Evolutionary conservation across 2,329 filamentous ascomycete genomes (phyloP).

Genomic region (Phyllosticta citriasiana): DNA sequence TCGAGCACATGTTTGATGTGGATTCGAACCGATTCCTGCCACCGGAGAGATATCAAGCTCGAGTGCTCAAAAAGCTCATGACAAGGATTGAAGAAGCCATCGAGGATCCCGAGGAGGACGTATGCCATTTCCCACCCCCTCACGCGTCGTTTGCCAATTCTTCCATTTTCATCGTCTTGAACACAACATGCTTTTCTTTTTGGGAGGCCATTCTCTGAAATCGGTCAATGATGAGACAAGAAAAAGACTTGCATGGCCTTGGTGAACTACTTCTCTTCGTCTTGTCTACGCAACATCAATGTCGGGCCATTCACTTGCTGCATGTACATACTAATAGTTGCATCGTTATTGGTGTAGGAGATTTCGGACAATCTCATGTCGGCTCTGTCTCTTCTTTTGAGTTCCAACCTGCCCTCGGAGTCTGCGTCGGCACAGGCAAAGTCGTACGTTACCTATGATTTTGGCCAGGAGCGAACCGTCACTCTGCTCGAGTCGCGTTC

Average conservation of each 20-base stretch:
- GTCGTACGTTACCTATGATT: slow-evolving; percentile 62
- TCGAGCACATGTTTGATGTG: slow-evolving; percentile 55
- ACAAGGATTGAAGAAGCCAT: slow-evolving; percentile 63
- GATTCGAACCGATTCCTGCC: slow-evolving; percentile 47
- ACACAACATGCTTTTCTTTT: not conserved
- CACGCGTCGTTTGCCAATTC: not conserved
- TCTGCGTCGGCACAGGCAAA: slow-evolving; percentile 58
- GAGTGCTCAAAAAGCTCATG: slow-evolving; percentile 64
- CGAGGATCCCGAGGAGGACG: slow-evolving; percentile 75
- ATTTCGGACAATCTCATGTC: slow-evolving; percentile 73
- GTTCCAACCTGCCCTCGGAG: slow-evolving; percentile 54
- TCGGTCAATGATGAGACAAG: not conserved
- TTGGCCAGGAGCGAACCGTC: slow-evolving; percentile 33
- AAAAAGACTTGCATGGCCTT: not conserved
- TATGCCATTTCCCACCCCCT: slow-evolving; percentile 42
- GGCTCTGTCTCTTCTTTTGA: slow-evolving; percentile 55
- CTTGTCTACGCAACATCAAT: not conserved
- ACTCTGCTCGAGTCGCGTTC: slow-evolving; percentile 60
- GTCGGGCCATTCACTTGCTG: not conserved
- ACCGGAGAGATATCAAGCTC: slow-evolving; percentile 58
- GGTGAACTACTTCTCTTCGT: not conserved
- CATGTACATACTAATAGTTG: slow-evolving; percentile 11
- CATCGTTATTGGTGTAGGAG: slow-evolving; percentile 46
- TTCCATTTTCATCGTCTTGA: not conserved
- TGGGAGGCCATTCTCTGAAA: not conserved